Base-by-base conservation (phyloP, 345 rosid species). In the Noccaea bulbosa region DNA sequence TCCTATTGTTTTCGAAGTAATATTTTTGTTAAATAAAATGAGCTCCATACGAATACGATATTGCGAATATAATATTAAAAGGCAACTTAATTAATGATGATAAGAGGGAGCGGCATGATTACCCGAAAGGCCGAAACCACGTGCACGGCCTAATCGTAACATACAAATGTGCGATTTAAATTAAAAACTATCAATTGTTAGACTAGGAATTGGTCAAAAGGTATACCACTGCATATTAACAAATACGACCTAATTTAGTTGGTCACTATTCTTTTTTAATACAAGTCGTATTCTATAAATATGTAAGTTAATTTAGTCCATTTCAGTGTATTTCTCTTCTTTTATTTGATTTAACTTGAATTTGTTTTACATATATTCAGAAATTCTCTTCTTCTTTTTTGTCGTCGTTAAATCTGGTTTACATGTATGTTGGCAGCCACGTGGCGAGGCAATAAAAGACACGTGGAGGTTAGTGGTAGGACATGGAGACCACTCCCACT, bases 91-190 rank as follows among this genome's bases (percentile, higher is more conserved):
- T 71, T 69, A 68, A 71, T 73, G 79, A 78, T 83, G 67, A 59
- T 30, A 47, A 48, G 55, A 48, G 55, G 17, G 40, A 47, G 59
- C 56, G 50, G 64, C 54, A 68, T 67, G 72, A 69, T 57, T 57
- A 45, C 64, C 20, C 20, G 20, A 17, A 17, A 17, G 20, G 20
- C 20, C 45, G 44, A 34, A 34, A 22, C 81, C 87, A 72, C 79
- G 82, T 82, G 81, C 81, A 84, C 82, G 86, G 57, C 85, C 91
- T 79, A 74, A 67, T 4, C n/a, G 20, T 69, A 47, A 9, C 10
- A 48, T 57, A 34, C 46, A 45, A 69, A 38, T 35, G 16, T 35
- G 20, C 33, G 6, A 43, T 35, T 11, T 30, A 41, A 30, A 16
- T 41, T 53, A 8, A 2, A 11, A 16, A 67, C 0, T 33, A 11